These are phyloP conservation scores for Hypoxylon sp. DNA, from an alignment of 2,329 filamentous ascomycete genomes.

Conservation along the genomic window DNA sequence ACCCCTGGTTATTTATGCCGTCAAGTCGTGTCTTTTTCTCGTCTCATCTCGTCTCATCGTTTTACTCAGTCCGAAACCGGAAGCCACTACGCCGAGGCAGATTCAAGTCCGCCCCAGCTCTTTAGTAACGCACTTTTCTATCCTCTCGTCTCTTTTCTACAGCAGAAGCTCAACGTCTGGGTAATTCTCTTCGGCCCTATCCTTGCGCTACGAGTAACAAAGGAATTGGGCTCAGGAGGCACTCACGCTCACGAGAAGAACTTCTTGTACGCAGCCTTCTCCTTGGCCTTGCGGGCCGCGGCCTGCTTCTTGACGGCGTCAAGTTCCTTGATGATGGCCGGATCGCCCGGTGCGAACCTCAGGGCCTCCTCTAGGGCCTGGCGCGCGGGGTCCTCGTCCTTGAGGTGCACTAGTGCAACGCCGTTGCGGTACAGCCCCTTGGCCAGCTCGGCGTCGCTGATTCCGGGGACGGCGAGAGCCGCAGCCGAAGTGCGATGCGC, in stretches of 20 bases:
- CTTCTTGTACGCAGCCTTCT: slow-evolving; percentile 93
- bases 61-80: not conserved
- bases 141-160: not conserved
- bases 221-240: not conserved
- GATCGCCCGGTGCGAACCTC: slow-evolving; percentile 80
- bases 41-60: not conserved
- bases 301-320: slow-evolving; percentile 81
- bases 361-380: slow-evolving; percentile 81
- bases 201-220: not conserved
- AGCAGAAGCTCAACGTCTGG: not conserved
- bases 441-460: slow-evolving; percentile 81
- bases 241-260: slow-evolving; percentile 70
- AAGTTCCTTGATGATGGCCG: slow-evolving; percentile 80
- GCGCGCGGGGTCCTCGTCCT: slow-evolving; percentile 86
- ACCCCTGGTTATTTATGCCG: not conserved
- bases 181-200: not conserved
- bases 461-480: slow-evolving; percentile 76
- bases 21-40: not conserved
- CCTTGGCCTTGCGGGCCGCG: slow-evolving; percentile 81
- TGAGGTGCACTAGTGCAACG: slow-evolving; percentile 78
- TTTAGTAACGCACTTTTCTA: not conserved
- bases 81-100: not conserved
- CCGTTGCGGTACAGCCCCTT: slow-evolving; percentile 91
- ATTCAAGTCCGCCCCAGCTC: not conserved
- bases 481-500: slow-evolving; percentile 76